These are phyloP conservation scores for Cruciata laevipes DNA, from an alignment of 257 asterid genomes.

Conservation along the genomic window DNA sequence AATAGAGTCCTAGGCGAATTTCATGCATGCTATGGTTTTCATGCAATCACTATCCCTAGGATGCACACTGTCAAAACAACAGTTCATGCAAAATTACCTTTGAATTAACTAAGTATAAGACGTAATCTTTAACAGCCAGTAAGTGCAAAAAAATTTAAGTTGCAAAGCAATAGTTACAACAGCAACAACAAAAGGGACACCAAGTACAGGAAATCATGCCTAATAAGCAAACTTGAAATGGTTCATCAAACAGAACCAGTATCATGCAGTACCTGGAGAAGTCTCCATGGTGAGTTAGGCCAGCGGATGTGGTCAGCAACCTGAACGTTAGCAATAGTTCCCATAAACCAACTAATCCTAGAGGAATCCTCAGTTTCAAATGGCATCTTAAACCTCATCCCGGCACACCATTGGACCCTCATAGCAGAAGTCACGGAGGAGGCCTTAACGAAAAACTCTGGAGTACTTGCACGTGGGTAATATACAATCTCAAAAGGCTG, in stretches of 20 bases:
- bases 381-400: slow-evolving; percentile 71
- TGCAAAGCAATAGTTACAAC: not conserved
- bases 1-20: not conserved
- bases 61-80: not conserved
- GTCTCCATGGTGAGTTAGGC: slow-evolving; percentile 63
- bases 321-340: slow-evolving; percentile 49
- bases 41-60: not conserved
- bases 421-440: slow-evolving; percentile 44
- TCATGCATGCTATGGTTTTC: not conserved
- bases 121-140: not conserved
- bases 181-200: not conserved
- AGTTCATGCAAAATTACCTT: not conserved
- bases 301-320: slow-evolving; percentile 47
- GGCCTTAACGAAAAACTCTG: slow-evolving; percentile 54
- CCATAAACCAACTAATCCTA: slow-evolving; percentile 65
- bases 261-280: slow-evolving; percentile 47
- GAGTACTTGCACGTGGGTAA: slow-evolving; percentile 57
- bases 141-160: not conserved
- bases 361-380: slow-evolving; percentile 69
- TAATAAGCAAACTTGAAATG: not conserved
- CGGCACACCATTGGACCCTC: slow-evolving; percentile 55
- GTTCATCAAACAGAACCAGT: not conserved
- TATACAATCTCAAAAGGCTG: slow-evolving; percentile 52
- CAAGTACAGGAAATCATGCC: not conserved
- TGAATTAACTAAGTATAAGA: too few species aligned